phyloP scores from a whole-genome alignment of 345 rosid genomes.

The Rhodamnia argentea region DNA sequence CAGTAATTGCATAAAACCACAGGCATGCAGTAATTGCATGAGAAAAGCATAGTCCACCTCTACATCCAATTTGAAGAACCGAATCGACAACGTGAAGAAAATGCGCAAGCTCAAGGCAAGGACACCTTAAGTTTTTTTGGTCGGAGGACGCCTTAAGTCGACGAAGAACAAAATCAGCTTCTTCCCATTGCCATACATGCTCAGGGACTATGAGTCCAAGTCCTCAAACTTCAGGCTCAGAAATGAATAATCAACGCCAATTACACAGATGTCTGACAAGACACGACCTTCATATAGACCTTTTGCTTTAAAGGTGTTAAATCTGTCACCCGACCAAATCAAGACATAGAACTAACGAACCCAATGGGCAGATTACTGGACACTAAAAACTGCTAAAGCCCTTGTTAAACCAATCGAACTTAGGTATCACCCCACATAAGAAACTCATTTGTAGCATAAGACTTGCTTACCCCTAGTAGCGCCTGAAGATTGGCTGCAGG shows the following conservation, averaged over 20 bases:
- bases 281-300: background rate
- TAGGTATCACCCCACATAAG: background rate
- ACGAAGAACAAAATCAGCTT: background rate
- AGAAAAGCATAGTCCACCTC: background rate
- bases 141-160: background rate
- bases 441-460: background rate
- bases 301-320: background rate
- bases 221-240: background rate
- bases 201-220: background rate
- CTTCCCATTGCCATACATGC: background rate
- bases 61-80: background rate
- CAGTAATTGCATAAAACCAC: background rate
- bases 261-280: background rate
- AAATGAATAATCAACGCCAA: background rate
- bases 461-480: conserved; percentile 16
- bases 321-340: background rate
- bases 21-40: background rate
- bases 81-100: background rate
- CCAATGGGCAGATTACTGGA: background rate
- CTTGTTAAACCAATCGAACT: background rate
- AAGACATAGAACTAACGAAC: background rate
- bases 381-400: background rate
- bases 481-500: conserved; percentile 35
- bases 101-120: background rate
- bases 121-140: background rate